Evolutionary conservation across 495 filamentous ascomycete genomes (phyloP), one percentile per base, ranked within the genome.

Genomic region (Penicillium crystallinum): DNA sequence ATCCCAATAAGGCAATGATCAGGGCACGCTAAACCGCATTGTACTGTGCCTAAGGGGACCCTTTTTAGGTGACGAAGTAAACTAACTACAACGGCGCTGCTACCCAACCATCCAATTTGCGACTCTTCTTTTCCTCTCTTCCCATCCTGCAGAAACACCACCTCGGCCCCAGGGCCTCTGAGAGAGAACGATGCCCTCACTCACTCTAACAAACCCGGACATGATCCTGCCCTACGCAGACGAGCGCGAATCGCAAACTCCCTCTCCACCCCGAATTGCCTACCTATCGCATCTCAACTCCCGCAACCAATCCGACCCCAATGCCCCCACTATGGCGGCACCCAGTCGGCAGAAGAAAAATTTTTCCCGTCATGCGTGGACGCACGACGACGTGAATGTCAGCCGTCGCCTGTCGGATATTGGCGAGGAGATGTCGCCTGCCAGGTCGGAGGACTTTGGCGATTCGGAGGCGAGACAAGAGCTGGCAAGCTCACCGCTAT

Each of bases 121-220:
- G 23, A 45, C 18, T 31, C 35, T 37, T 39, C 39, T 46, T 43
- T 44, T 42, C 40, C 25, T 52, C 34, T 46, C 34, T 21, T 46
- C 39, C 39, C 33, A 39, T 34, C 33, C 49, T 34, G 29, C 29
- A 22, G 33, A 42, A 27, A 49, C 14, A 25, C n/a, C 18, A 46
- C 10, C 43, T 22, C 41, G 52, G 55, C 51, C 51, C 44, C 27
- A 56, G 58, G 50, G 50, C 40, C 47, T 33, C 37, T 41, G 37
- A 41, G 36, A 41, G 19, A 40, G 46, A 49, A 21, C 49, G 47
- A 69, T 76, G 45, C 79, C 83, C 23, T 95, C 89, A 42, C 91
- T 91, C 38, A 93, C 91, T 7, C 72, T 96, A 52, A 91, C 89
- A n/a, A 90, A 95, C 68, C 89, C 90, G 31, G 90, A 93, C 66